Percentiles rank a stretch among this genome's conserved stretches.
Evolutionary conservation across 345 rosid species (phyloP).

Genomic region (Reutealis trisperma): DNA sequence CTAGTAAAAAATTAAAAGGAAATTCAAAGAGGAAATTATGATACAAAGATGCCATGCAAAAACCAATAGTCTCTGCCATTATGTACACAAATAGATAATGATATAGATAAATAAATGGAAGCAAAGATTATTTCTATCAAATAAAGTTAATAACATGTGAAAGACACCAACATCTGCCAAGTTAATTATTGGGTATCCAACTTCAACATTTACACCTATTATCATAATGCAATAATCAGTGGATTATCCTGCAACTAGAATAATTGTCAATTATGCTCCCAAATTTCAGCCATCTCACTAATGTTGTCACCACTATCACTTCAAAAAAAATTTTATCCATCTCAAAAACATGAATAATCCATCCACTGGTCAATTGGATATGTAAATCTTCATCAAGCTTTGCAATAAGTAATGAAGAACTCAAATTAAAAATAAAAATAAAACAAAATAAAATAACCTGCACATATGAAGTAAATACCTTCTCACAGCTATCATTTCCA

Average conservation of each 20-base stretch:
- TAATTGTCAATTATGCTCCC: background rate
- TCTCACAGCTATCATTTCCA: constrained; percentile 97
- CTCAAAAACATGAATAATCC: background rate
- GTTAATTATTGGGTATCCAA: background rate
- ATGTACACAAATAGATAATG: background rate
- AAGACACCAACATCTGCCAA: background rate
- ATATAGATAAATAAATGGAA: background rate
- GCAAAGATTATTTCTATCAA: background rate
- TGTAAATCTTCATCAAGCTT: background rate
- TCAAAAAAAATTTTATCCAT: background rate
- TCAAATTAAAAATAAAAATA: background rate
- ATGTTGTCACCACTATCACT: background rate
- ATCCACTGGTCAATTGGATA: background rate
- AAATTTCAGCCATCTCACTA: background rate
- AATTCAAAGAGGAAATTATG: background rate
- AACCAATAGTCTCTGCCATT: background rate
- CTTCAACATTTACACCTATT: background rate
- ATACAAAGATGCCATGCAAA: background rate
- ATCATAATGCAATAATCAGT: background rate
- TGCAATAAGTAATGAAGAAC: background rate
- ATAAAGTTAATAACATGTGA: background rate
- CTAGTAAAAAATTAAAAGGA: background rate
- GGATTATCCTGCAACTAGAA: background rate
- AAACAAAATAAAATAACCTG: background rate
- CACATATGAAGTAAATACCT: constrained; percentile 48